A percentile compares a stretch with the other conserved stretches of the same genome.
phyloP scores from a whole-genome alignment of 805 yeast genomes.

The Candida insectalens region DNA sequence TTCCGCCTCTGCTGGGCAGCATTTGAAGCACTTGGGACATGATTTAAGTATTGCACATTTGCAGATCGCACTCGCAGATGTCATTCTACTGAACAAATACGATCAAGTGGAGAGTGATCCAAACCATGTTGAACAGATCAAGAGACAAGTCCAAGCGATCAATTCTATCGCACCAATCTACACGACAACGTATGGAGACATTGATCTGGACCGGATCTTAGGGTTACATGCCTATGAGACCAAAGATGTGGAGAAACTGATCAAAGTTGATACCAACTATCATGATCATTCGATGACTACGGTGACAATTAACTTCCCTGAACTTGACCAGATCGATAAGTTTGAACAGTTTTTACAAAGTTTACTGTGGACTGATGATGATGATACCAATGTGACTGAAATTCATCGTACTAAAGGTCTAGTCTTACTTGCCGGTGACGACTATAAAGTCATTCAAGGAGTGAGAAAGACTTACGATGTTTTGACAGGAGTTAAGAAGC shows the following conservation, averaged over 20 bases:
- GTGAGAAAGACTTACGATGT: conserved; percentile 90
- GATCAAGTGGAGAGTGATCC: conserved; percentile 36
- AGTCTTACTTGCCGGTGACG: conserved; percentile 27
- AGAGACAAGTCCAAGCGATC: conserved; percentile 36
- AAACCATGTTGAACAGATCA: conserved; percentile 16
- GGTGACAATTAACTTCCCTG: conserved; percentile 35
- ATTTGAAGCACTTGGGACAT: conserved; percentile 22
- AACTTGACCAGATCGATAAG: conserved; percentile 30
- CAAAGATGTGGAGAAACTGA: conserved; percentile 16
- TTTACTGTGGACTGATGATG: conserved; percentile 62
- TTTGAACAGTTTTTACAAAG: conserved; percentile 60
- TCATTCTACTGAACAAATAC: conserved; percentile 66
- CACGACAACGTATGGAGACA: conserved; percentile 65
- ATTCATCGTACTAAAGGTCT: conserved; percentile 81
- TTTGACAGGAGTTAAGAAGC: conserved; percentile 28
- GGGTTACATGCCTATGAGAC: conserved; percentile 73
- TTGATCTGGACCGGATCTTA: conserved; percentile 54
- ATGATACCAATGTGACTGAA: conserved; percentile 34
- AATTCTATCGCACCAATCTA: conserved; percentile 62
- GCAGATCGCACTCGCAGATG: conserved; percentile 87
- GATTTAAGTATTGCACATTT: conserved; percentile 70
- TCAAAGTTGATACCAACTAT: conserved; percentile 17
- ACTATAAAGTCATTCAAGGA: conserved; percentile 69
- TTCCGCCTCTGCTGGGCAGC: conserved; percentile 20
- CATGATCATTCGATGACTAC: conserved; percentile 51